Evolutionary conservation across 2,329 filamentous ascomycete species (phyloP), one percentile per base, ranked within the genome.

Genomic region (Chaetomium globosum): DNA sequence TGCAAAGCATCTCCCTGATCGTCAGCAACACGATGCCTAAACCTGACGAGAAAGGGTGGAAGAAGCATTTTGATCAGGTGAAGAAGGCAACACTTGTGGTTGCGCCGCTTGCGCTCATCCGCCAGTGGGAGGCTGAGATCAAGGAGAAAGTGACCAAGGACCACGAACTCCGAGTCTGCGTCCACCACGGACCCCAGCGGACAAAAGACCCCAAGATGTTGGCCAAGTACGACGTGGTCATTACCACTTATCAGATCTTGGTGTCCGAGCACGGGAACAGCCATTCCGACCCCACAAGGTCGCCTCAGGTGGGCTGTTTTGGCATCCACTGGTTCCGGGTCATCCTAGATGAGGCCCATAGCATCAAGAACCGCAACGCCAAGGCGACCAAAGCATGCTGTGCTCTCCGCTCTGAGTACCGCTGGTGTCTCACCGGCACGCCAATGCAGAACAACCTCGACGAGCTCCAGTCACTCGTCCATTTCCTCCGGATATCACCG

Each of bases 381-480:
- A 99, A 99, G 78, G 89, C 92, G 49, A 97, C 94, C 1, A 93
- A 97, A 75, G 93, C 95, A 1, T 95, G 91, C 70, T 99, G 89
- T 74, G 91, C 91, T 1, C 79, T 99, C 36, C 83, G 89, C 33
- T 89, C 92, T 23, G 90, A 95, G 75, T 98, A 97, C 73, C 85
- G 95, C 67, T 99, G 95, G 95, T 98, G 95, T 74, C 80, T 99
- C 67, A 97, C 93, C 0, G 95, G 95, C 61, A 99, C 95, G 1
- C 95, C 95, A 0, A 93, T 99, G 89, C 95, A 99, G 75, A 99
- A 99, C 78, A 98, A 97, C 72, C 85, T 99, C 6, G 95, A 99
- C 70, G 95, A 99, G 77, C 81, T 99, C 59, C 95, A 99, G 75
- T 96, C 92, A 70, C 80, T 99, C 61, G 92, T 99, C 75, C 91